Base-by-base conservation (phyloP, 345 rosid genomes). In the Boechera retrofracta region DNA sequence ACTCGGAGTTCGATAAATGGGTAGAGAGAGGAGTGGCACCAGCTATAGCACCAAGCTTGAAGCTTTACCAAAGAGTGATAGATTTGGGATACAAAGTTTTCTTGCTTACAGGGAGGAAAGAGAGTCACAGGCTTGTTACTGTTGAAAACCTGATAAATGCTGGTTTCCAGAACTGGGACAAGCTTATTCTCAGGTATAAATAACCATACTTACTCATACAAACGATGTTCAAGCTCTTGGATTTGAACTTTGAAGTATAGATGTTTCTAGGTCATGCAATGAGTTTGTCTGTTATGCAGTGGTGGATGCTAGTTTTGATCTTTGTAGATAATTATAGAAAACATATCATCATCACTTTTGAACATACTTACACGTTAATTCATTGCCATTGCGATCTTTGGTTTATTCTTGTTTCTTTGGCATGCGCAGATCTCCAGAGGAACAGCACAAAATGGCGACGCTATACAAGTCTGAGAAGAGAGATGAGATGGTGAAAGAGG, bases 41-140 rank as follows among this genome's bases (percentile, higher is more conserved):
- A 11, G 87, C 88, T 2, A 81, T 95, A 56, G 83, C 76, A 61
- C 80, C 97, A 54, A 90, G 98, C 76, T 79, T 92, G 85, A 89
- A 82, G 79, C 89, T 94, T 68, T 90, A 92, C 62, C 80, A 90
- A 64, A 87, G 84, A 81, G 77, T 94, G 13, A 10, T 81, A 59
- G 87, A 77, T 48, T 80, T 88, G 74, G 98, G 98, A 0, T 88
- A 89, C 75, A 89, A 90, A 86, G 83, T 92, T 63, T 84, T 94
- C 82, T 82, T 90, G 80, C 86, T 94, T 61, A 94, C 98, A 0
- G 97, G 98, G 69, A 85, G 98, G 26, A 81, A 83, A 47, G 99
- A 95, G 81, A 62, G 62, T 29, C 92, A 85, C 12, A 84, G 91
- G 77, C 68, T 73, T 65, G 78, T 82, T 56, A 95, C 99, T 2